These are phyloP conservation scores for Metarhizium sp. DNA, from an alignment of 2,329 filamentous ascomycete species.

Conservation along the genomic window DNA sequence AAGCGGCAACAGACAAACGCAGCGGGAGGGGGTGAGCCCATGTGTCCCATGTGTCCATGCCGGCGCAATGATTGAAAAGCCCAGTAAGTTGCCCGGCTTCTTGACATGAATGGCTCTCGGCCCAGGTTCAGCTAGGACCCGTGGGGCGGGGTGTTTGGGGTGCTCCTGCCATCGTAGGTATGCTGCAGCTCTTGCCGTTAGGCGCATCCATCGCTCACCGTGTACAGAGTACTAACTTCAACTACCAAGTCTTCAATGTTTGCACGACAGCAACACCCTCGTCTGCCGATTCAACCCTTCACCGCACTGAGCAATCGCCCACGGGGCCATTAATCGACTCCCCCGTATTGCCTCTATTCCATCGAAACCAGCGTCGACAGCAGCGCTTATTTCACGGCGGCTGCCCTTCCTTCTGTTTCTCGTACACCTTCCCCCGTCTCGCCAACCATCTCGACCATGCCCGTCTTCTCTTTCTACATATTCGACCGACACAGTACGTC, in stretches of 20 bases:
- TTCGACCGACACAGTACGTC: constrained; percentile 91
- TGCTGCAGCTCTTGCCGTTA: too few species aligned
- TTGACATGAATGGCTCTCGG: too few species aligned
- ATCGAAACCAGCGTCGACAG: too few species aligned
- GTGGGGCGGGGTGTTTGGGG: too few species aligned
- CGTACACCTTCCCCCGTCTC: background rate
- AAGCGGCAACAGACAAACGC: background rate
- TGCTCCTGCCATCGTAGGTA: too few species aligned
- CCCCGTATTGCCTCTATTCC: background rate
- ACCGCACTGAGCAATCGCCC: background rate
- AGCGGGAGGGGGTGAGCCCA: too few species aligned
- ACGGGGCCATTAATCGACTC: background rate
- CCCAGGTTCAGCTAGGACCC: too few species aligned
- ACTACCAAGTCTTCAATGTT: background rate
- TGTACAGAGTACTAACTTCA: too few species aligned
- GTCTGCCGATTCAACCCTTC: background rate
- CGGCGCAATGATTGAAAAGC: too few species aligned
- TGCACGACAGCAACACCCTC: background rate
- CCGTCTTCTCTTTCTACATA: constrained; percentile 96
- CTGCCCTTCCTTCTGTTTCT: background rate
- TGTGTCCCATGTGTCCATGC: background rate
- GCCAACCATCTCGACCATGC: constrained; percentile 46
- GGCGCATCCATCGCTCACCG: too few species aligned
- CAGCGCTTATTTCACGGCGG: background rate
- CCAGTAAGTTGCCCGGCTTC: too few species aligned